A percentile compares a stretch with the other conserved stretches of the same genome.
phyloP scores from a whole-genome alignment of 129 eudicot genomes.

The Lactuca saligna region DNA sequence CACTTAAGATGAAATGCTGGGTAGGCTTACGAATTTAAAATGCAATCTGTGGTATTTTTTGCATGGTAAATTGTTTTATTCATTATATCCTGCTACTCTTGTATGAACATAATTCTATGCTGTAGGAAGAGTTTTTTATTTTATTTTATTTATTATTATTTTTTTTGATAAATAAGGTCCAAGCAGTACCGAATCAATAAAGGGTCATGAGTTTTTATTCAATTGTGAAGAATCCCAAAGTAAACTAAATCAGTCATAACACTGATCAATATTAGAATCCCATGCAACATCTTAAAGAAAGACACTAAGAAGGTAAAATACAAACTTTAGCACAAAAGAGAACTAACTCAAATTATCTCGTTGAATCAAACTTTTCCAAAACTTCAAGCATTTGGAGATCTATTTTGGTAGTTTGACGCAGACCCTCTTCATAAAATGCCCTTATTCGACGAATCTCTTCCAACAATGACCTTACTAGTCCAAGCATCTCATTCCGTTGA shows the following conservation, averaged over 20 bases:
- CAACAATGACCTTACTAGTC: neutral
- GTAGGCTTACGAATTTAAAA: too few relatives aligned
- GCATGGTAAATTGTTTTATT: too few relatives aligned
- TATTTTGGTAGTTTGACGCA: neutral
- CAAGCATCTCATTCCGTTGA: neutral
- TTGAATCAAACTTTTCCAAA: neutral
- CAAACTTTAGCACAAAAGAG: too few relatives aligned
- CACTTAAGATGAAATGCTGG: neutral
- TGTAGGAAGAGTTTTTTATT: too few relatives aligned
- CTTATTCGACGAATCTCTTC: neutral
- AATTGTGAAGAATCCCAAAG: neutral
- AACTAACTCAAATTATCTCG: too few relatives aligned
- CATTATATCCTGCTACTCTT: too few relatives aligned
- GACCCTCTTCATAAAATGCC: neutral
- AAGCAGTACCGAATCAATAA: too few relatives aligned
- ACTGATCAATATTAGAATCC: neutral
- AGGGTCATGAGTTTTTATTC: neutral
- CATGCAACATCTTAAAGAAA: too few relatives aligned
- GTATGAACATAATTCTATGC: too few relatives aligned
- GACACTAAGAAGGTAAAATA: neutral
- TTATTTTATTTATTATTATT: too few relatives aligned
- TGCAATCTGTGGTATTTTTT: neutral
- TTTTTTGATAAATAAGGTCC: neutral
- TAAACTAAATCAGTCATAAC: neutral
- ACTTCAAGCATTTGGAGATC: neutral